Conservation (phyloP, 2,329 filamentous ascomycete species). For the Penicillium sp. region DNA sequence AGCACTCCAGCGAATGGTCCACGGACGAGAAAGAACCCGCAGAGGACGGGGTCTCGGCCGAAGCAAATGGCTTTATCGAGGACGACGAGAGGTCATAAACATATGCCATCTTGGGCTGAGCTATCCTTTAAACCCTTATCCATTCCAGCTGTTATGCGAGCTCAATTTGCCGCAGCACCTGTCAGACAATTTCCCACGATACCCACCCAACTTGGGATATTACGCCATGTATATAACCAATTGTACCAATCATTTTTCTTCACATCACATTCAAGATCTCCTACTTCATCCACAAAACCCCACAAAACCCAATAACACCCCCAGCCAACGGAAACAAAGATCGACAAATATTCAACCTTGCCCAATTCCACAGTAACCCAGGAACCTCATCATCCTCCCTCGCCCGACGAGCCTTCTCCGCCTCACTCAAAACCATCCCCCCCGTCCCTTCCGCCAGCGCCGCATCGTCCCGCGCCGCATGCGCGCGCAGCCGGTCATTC, state of each 20-base stretch:
- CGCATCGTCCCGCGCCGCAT: constrained; percentile 28
- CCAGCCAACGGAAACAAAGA: constrained; percentile 27
- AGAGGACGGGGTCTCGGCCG: constrained; percentile 14
- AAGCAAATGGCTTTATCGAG: constrained; percentile 6
- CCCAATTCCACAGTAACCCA: constrained; percentile 25
- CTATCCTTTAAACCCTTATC: constrained; percentile 11
- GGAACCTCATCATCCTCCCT: constrained; percentile 24
- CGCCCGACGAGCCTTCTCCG: constrained; percentile 22
- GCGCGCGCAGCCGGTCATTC: constrained; percentile 29
- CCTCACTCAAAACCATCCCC: constrained; percentile 18
- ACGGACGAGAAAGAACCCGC: constrained; percentile 34
- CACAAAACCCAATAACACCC: constrained; percentile 29
- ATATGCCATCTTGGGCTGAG: neutral
- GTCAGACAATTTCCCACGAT: constrained; percentile 13
- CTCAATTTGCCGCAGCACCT: neutral
- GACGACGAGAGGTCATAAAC: constrained; percentile 1
- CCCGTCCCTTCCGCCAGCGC: constrained; percentile 25
- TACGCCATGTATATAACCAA: constrained; percentile 15
- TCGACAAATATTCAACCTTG: constrained; percentile 26
- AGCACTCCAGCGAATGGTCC: constrained; percentile 43
- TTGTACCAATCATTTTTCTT: neutral
- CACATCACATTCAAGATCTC: neutral
- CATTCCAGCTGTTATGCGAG: neutral
- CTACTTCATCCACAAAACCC: constrained; percentile 15
- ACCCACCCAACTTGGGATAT: constrained; percentile 13